Base-by-base conservation (phyloP, 441 rosid genomes). In the Theobroma grandiflorum region DNA sequence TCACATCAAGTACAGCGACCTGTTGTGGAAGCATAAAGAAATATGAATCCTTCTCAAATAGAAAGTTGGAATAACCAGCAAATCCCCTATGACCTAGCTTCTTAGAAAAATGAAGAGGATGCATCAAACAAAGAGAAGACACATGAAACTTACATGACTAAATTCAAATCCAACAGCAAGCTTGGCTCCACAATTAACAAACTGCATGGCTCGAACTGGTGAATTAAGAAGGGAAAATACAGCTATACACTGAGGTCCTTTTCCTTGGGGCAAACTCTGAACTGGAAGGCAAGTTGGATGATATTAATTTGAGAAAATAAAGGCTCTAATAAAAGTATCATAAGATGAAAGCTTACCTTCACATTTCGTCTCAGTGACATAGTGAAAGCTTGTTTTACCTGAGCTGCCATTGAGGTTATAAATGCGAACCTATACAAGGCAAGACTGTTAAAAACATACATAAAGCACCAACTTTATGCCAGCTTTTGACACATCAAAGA, bases 1-100 rank as follows among this genome's bases (percentile, higher is more conserved):
- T 86, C 90, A 82, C 78, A 82, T 89, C 93, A 76, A 92, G 85
- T 79, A 91, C 87, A 0, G 87, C 89, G 50, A 92, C 92, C 96
- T 92, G 93, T 79, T 82, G 77, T 53, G 35, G 49, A 85, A 81
- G 66, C 74, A 80, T 77, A 15, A 49, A 79, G 52, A 74, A 65
- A 42, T 53, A 82, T 72, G 76, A 87, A 78, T 78, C 66, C 12
- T 38, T 47, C 16, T 33, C 71, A 75, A 9, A 72, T 72, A 53
- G 68, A 69, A 64, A 63, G 77, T 63, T 58, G 31, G 55, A 79
- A 72, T n/a, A 26, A 42, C 53, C 31, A 67, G 53, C 80, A 33
- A 33, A 74, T 20, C 14, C 43, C 52, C 37, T 59, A 58, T 38
- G 58, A 49, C 61, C 58, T 9, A 77, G 58, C 65, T 37, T 73